Evolutionary conservation across 169 alveolate species (phyloP).

Genomic region (Eimeria tenella): DNA sequence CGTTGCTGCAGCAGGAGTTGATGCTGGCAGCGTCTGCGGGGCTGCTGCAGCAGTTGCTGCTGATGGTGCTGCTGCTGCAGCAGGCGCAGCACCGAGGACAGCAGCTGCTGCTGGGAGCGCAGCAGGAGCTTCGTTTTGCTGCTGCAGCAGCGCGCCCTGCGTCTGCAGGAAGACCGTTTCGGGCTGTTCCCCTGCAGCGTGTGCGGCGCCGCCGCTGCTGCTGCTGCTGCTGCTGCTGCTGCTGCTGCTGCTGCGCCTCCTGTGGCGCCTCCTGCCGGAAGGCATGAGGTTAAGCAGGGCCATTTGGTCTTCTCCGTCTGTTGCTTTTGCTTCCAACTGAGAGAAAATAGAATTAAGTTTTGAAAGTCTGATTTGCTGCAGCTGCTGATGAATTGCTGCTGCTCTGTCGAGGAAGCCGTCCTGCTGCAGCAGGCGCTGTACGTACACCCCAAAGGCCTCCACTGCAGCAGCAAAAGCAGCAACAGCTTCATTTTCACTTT

Average conservation of each 20-base stretch:
- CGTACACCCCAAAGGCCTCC: conserved; percentile 1
- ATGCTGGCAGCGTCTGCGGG: neutral
- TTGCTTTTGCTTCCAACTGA: neutral
- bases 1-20: neutral
- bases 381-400: neutral
- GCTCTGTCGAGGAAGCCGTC: conserved; percentile 71
- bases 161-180: neutral
- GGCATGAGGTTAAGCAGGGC: neutral
- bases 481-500: neutral
- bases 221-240: conserved; percentile 37
- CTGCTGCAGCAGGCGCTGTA: conserved; percentile 27
- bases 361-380: conserved; percentile 26
- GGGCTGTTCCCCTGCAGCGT: neutral
- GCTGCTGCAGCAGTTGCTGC: neutral
- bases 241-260: neutral
- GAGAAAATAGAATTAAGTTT: conserved; percentile 3
- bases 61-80: neutral
- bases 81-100: neutral
- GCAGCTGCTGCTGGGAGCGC: neutral
- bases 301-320: neutral
- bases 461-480: conserved; percentile 20
- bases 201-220: neutral
- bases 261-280: neutral
- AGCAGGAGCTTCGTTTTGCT: neutral
- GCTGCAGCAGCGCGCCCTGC: neutral